Base-by-base conservation (phyloP, 2,329 filamentous ascomycete species). In the Scedosporium minutisporum region DNA sequence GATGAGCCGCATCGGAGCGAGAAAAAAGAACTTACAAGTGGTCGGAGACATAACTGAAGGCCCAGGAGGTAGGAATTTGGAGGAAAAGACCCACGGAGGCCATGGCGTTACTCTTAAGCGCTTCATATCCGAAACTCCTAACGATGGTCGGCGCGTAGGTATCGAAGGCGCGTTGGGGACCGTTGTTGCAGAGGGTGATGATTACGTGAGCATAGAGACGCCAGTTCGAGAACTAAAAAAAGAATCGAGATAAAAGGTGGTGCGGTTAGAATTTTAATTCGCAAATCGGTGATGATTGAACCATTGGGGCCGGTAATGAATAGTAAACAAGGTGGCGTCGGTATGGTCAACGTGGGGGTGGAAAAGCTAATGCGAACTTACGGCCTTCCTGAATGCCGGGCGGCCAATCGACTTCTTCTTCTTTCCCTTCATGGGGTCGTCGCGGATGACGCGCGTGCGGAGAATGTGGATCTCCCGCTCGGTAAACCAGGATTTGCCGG, bases 1-100 rank as follows among this genome's bases (percentile, higher is more conserved):
- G 10, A 38, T 3, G 33, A 38, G 33, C 33, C 33, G 9, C 10
- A 38, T 14, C 10, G 10, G 33, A 4, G 33, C 10, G 33, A 14
- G 10, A 38, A 38, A 12, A 38, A 38, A 4, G 6, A 38, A 73
- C 78, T 74, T 66, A 80, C 78, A 73, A 83, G 64, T 72, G 77
- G 68, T 84, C 81, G 0, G 80, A 83, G 3, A 83, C 68, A 62
- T 71, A 83, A 64, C 80, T 82, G 68, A 83, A 83, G 0, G 70
- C 64, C 64, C 76, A 83, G 0, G 80, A 81, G 1, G 80, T 74
- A 0, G 81, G 81, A 3, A 83, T 77, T 71, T 82, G 77, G 0
- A 80, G 68, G 66, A 79, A 76, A 0, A 67, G 65, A 5, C 74
- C 74, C 21, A 76, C 72, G 0, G 73, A 73, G 1, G 70, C 67